Base-by-base conservation (phyloP, 768 basidiomycete species). In the Calocybe cyanea region DNA sequence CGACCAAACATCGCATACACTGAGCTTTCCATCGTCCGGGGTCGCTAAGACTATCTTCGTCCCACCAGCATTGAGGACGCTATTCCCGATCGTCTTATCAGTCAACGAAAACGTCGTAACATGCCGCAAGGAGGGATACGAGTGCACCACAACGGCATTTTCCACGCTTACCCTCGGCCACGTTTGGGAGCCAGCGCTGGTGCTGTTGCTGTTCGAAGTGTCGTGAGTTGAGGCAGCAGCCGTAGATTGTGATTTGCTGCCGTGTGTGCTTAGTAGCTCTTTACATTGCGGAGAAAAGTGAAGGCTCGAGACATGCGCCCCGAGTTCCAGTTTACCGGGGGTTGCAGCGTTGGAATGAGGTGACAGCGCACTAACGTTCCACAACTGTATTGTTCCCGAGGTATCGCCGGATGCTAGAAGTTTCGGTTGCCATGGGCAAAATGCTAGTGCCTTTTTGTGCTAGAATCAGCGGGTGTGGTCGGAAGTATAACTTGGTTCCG, bases 351-450 rank as follows among this genome's bases (percentile, higher is more conserved):
- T 67, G 56, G 69, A 52, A 37, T 74, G 69, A 23, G 70, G 17
- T 62, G 70, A 43, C 57, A 73, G 46, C 56, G 75, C 39, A 53
- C 72, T 61, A 57, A 78, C 54, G 52, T 74, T 76, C 80, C 80
- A 83, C 40, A 83, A 61, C 15, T 75, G 75, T 45, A 81, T 64
- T 1, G 71, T 70, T 19, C 78, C 77, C 10, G 73, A 70, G 2
- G 73, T 69, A 33, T 84, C 91, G 0, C 91, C 92, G 0, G 85
- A 79, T 0, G 89, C 88, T 35, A 94, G 77, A 2, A 91, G 68
- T 14, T 81, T 82, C 0, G 82, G 74, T 57, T 89, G 81, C 92
- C 92, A 94, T 0, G 92, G 88, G 51, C 85, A 91, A 83, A 92
- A 95, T 1, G 89, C 84, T 42, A 94, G 66, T 0, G 92, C 89